Evolutionary conservation across 2,329 filamentous ascomycete species (phyloP), one percentile per base, ranked within the genome.

Genomic region (Colletotrichum higginsianum): DNA sequence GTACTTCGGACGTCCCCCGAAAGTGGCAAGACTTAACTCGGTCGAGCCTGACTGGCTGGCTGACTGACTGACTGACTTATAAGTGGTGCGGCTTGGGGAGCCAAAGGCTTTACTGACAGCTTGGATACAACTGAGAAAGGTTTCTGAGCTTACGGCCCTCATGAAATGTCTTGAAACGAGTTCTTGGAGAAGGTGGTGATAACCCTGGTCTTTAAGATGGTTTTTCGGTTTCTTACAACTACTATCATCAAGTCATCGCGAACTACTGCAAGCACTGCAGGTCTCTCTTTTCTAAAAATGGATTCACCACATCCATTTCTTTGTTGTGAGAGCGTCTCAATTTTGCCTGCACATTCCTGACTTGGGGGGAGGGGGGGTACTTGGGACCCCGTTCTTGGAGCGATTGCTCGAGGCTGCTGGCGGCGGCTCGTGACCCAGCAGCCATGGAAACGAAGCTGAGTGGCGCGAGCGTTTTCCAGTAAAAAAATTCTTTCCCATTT

Each of bases 101-200:
- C 44, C 5, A 40, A 26, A 35, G 15, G 56, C 11, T 60, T 9
- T 23, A 46, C 42, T 57, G 56, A 50, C 35, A 40, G 56, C 23
- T 50, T 71, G 35, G 23, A 47, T 47, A 42, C 18, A 58, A 44
- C 52, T 56, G 61, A 56, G 61, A 61, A 62, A 16, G 23, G 47
- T 38, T 66, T 56, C 49, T 42, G 49, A 61, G 55, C 42, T 49
- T 50, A 40, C 50, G 21, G 55, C 42, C 21, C 8, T 42, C 8
- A 46, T 15, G 23, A 42, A 15, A 35, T 56, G 56, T 61, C 49
- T 60, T 30, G 21, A 12, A 56, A 16, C 12, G 44, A 38, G 38
- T 9, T 16, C 9, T 42, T 44, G 35, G 44, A 50, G 15, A 16
- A 35, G 9, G 21, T 15, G 11, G 11, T 8, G 6, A 23, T 7